Evolutionary conservation across 352 stramenopile species (phyloP), one percentile per base, ranked within the genome.

Genomic region (Halophytophthora polymorphica): DNA sequence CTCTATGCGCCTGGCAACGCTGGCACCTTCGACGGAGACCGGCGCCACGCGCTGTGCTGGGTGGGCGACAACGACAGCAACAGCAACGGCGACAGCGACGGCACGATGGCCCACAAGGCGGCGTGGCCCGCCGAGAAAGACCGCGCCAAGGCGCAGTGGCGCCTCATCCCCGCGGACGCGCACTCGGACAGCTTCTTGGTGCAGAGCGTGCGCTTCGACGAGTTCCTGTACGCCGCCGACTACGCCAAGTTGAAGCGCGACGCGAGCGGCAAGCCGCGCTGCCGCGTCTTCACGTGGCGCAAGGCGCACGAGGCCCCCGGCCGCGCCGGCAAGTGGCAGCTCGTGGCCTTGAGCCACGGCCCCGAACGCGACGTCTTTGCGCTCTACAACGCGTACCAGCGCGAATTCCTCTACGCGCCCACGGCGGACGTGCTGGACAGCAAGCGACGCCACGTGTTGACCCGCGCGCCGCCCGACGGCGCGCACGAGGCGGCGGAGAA

Each of bases 361-460:
- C 47, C 61, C 10, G 58, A 72, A 41, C 61, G 77, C 33, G 77
- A 90, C 48, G 64, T 83, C 19, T 90, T 87, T 63, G 77, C 72
- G 12, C 49, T 90, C 3, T 90, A 90, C 51, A 90, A 90, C 51
- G 68, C 74, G 21, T 86, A 90, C 56, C 74, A 87, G 36, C 73
- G 77, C 15, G 72, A 88, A 58, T 88, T 83, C 64, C 59, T 90
- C 36, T 87, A 87, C 50, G 64, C 77, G 33, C 72, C 79, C 1
- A 65, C 42, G 5, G 68, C 68, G 14, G 62, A 77, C 42, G n/a
- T 77, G 40, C 71, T 82, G 52, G 79, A 90, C 37, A 56, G 49
- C 36, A 66, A 87, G 6, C 62, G 79, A 34, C 72, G 79, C 0
- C 60, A 84, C 47, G 74, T 88, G 10, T 51, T 85, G 22, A 81